Evolutionary conservation across 2,329 filamentous ascomycete genomes (phyloP), one percentile per base, ranked within the genome.

Genomic region (Neofusicoccum cordaticola): DNA sequence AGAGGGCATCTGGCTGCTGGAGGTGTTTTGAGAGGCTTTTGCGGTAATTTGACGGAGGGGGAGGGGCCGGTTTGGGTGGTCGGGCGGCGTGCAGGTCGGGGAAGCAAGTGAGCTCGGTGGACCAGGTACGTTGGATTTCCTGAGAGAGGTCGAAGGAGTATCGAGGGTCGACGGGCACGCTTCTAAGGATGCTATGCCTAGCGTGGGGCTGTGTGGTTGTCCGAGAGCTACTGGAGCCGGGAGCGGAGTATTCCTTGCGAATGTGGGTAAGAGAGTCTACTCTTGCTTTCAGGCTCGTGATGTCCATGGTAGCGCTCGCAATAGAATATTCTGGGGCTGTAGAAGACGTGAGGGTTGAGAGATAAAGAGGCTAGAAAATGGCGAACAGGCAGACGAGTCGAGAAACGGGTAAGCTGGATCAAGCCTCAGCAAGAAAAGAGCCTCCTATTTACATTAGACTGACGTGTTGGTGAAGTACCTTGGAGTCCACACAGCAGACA

Each of bases 61-160:
- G 41, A 13, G 41, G 42, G 4, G 42, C 41, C 5, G 52, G 45
- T n/a, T 39, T 13, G 35, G 52, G 19, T 7, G 35, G 42, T 9
- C 12, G 35, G 12, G 34, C 41, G 42, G 27, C 42, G 17, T 41
- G 37, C 8, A 35, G 13, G 34, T 64, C 62, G 27, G 51, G 51
- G 4, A 13, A 51, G 22, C 62, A 64, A 31, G 45, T 57, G 12
- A 57, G 52, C 17, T 58, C 62, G n/a, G 51, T 64, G 15, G 62
- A 57, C 51, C 51, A 64, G 19, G 52, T 44, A 2, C 37, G 45
- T 41, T 53, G 62, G 34, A 64, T 64, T 31, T 57, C 39, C 12
- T 27, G 31, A 11, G 52, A 47, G n/a, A 58, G 27, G 52, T 64
- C 62, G 52, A 57, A 64, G 44, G 62, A 57, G 42, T 58, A 64